A percentile compares a stretch with the other conserved stretches of the same genome.
phyloP scores from a whole-genome alignment of 1,284 basidiomycete species.

The Trichosporon sp. region DNA sequence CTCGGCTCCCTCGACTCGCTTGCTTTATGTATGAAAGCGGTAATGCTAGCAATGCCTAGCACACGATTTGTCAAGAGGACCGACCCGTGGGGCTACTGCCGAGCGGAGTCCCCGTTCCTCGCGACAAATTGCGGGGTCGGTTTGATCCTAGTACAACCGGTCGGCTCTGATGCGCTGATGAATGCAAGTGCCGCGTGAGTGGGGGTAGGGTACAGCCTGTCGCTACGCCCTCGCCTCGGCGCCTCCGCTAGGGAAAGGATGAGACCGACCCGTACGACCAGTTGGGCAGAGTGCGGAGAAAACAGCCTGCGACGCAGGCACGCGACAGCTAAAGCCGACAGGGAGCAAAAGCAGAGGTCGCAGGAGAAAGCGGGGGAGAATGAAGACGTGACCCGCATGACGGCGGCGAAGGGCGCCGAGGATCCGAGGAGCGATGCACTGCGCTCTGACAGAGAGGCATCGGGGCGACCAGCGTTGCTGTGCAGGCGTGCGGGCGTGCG shows the following conservation, averaged over 20 bases:
- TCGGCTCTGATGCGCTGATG: not conserved
- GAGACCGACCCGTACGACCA: not conserved
- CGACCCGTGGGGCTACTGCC: constrained; percentile 1
- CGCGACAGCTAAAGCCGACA: not conserved
- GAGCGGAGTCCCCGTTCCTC: constrained; percentile 4
- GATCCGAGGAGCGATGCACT: not conserved
- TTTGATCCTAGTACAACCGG: not conserved
- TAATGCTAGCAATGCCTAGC: not conserved
- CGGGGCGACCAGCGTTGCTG: not conserved
- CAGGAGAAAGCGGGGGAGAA: not conserved
- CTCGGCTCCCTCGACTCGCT: not conserved
- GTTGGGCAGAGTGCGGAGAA: not conserved
- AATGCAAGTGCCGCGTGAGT: not conserved
- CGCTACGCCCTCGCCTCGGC: not conserved
- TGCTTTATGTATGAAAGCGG: not conserved
- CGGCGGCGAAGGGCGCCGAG: not conserved
- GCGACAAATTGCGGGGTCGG: not conserved
- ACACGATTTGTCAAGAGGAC: not conserved
- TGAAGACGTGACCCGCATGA: not conserved
- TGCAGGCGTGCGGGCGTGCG: too few species aligned
- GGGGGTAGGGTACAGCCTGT: not conserved
- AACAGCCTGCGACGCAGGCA: not conserved
- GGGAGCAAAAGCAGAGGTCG: not conserved
- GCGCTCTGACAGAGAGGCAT: not conserved
- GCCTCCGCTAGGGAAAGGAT: not conserved